A percentile compares a stretch with the other conserved stretches of the same genome.
Conservation (phyloP, 2,329 filamentous ascomycete species). For the Ceratocystis variospora region DNA sequence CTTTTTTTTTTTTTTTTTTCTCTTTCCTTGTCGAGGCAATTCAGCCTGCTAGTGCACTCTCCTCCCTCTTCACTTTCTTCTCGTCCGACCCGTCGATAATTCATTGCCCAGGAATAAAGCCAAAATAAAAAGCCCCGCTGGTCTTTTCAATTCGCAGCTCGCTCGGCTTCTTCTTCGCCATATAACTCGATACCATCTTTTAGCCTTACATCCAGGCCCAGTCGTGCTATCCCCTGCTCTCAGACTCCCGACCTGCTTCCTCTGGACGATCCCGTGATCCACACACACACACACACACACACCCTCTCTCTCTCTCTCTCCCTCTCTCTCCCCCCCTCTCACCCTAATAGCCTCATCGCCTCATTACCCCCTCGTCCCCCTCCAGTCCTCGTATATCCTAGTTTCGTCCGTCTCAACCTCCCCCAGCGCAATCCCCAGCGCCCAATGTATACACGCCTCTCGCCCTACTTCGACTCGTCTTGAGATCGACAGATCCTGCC, state of each 20-base stretch:
- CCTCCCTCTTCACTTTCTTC: neutral
- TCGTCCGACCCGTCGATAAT: neutral
- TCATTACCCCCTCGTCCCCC: neutral
- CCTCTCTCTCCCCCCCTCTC: too few relatives aligned
- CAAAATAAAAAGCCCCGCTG: neutral
- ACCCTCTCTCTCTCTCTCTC: neutral
- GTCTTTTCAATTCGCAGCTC: neutral
- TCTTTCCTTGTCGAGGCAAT: neutral
- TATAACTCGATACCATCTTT: neutral
- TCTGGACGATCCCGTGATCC: constrained; percentile 2
- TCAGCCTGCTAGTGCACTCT: neutral
- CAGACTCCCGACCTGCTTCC: neutral
- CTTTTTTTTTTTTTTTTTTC: too few relatives aligned
- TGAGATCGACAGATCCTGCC: neutral
- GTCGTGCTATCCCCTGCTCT: neutral
- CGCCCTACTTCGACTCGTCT: neutral
- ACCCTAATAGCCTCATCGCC: neutral
- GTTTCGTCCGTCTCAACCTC: neutral
- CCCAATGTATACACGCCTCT: constrained; percentile 7
- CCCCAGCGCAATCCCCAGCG: neutral
- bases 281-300: neutral
- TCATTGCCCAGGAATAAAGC: neutral
- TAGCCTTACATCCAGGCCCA: neutral
- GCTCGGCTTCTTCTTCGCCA: neutral
- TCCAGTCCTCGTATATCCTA: neutral